Evolutionary conservation across 75 land plant genomes (phyloP), one percentile per base, ranked within the genome.

Genomic region (Pseudotsuga menziesii): DNA sequence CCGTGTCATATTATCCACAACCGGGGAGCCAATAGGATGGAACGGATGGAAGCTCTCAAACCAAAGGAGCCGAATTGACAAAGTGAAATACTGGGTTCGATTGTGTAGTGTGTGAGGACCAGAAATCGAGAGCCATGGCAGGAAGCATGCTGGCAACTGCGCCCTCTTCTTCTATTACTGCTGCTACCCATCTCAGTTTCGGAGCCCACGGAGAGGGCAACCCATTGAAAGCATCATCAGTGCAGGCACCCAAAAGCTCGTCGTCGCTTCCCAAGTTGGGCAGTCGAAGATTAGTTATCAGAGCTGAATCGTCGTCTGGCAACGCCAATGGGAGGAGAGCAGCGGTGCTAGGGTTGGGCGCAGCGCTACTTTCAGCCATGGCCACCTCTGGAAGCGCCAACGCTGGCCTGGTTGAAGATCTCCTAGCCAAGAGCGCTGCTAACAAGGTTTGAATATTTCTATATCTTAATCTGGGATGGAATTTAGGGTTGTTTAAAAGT

Each of bases 371-470:
- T 61, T 56, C 81, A 22, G 83, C 77, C 74, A 76, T 82, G n/a
- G 75, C 80, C 12, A 7, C 88, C 58, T 61, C 77, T 22, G 90
- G 87, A 5, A 75, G 76, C 25, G 97, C 97, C 25, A 88, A 87
- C 11, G 97, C 97, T 35, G 89, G 92, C 8, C 75, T 94, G 84
- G 84, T 92, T 27, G 97, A 94, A 3, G 92, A 94, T 7, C 91
- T 92, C 75, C 83, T 94, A 9, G 97, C 87, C 64, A 92, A 82
- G 78, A 89, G 92, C 83, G 88, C 91, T 67, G 94, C 87, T 54
- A 94, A 94, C 86, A 94, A 94, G 97, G 97, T 93, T 36, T 48
- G 62, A 36, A 61, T 16, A 58, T 16, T 58, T 16, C 1, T 58
- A 0, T 58, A 20, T 20, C 60, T 20, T 58, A 20, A 58, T 58